Conservation (phyloP, 2,329 filamentous ascomycete genomes). For the Penicillium sp. region DNA sequence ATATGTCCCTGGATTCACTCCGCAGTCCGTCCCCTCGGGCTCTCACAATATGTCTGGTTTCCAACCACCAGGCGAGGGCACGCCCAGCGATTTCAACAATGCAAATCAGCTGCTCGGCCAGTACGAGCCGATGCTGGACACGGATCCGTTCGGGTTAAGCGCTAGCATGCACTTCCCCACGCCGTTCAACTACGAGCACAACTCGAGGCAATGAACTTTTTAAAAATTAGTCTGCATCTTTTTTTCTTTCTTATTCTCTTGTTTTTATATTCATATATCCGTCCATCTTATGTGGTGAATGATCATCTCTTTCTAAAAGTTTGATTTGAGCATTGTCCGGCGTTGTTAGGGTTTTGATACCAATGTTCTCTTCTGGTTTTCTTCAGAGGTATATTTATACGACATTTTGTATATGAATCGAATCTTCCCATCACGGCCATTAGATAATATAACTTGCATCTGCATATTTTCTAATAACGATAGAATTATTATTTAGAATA, state of each 20-base stretch:
- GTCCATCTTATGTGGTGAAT: conserved; percentile 6
- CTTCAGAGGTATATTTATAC: conserved; percentile 12
- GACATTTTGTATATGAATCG: conserved; percentile 8
- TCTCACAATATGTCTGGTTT: conserved; percentile 46
- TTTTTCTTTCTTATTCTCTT: background rate
- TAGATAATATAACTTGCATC: background rate
- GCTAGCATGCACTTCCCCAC: conserved; percentile 94
- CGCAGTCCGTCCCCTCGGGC: conserved; percentile 43
- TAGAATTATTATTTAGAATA: too few relatives aligned
- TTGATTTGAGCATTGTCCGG: conserved; percentile 35
- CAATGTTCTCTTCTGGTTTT: conserved; percentile 23
- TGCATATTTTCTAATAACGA: background rate
- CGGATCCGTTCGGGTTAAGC: conserved; percentile 88
- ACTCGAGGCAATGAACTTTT: conserved; percentile 32
- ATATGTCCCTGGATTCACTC: conserved; percentile 57
- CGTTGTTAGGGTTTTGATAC: conserved; percentile 34
- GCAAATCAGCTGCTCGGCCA: conserved; percentile 60
- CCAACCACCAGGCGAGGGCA: conserved; percentile 37
- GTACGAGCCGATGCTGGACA: conserved; percentile 85
- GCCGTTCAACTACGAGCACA: conserved; percentile 59
- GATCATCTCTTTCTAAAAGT: conserved; percentile 26
- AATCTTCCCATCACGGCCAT: background rate
- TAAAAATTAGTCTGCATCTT: background rate
- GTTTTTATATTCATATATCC: conserved; percentile 4
- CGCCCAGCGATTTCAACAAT: conserved; percentile 42